Percentiles rank a stretch among this genome's conserved stretches.
phyloP scores from a whole-genome alignment of 2,329 filamentous ascomycete genomes.

The Lojkania enalia region DNA sequence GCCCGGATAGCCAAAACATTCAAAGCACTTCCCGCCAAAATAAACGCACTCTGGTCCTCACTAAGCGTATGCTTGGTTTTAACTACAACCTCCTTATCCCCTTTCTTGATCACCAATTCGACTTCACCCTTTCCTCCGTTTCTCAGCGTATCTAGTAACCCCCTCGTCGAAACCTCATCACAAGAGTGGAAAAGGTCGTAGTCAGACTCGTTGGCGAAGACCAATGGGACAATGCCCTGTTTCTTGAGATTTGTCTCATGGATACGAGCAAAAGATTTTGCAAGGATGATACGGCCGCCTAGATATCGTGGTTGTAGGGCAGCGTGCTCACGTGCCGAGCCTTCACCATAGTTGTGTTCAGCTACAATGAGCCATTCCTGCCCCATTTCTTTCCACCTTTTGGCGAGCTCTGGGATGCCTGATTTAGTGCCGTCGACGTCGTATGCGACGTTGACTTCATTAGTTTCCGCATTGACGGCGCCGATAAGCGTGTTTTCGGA shows the following conservation, averaged over 20 bases:
- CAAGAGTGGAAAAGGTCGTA: conserved; percentile 83
- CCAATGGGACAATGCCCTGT: conserved; percentile 93
- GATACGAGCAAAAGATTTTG: conserved; percentile 88
- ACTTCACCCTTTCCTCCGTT: conserved; percentile 80
- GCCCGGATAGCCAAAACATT: conserved; percentile 78
- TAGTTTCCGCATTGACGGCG: conserved; percentile 87
- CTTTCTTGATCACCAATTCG: conserved; percentile 58
- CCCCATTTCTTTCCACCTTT: conserved; percentile 75
- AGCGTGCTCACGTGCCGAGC: conserved; percentile 85
- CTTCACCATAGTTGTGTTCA: conserved; percentile 97
- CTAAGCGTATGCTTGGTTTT: conserved; percentile 86
- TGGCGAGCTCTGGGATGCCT: conserved; percentile 85
- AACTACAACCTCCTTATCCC: conserved; percentile 68
- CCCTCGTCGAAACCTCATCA: conserved; percentile 80
- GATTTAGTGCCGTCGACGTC: conserved; percentile 75
- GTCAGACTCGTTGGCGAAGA: conserved; percentile 84
- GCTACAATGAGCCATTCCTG: conserved; percentile 91
- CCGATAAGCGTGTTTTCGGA: conserved; percentile 96
- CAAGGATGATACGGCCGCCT: conserved; percentile 78
- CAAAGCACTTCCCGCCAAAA: conserved; percentile 89
- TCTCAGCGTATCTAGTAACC: conserved; percentile 78
- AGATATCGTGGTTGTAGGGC: conserved; percentile 90
- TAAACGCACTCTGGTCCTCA: conserved; percentile 87
- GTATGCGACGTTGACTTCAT: conserved; percentile 89
- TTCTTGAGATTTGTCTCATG: conserved; percentile 97